phyloP scores from a whole-genome alignment of 148 eudicot genomes.

The Spergularia marina region DNA sequence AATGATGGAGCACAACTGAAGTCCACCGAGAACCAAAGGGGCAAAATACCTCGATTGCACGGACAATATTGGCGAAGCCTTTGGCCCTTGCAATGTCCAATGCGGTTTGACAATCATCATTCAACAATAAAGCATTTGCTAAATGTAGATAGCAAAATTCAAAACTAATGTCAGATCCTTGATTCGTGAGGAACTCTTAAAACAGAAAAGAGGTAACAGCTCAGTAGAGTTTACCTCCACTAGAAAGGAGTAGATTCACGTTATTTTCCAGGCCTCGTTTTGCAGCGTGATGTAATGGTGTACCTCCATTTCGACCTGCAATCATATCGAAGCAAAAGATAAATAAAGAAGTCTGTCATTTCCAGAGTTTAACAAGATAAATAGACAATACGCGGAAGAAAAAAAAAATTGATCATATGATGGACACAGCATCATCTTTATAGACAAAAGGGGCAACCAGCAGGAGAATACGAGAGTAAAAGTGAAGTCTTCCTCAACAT shows the following conservation, averaged over 20 bases:
- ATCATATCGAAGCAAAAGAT: neutral
- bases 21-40: neutral
- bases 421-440: neutral
- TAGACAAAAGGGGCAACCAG: neutral
- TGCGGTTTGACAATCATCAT: constrained; percentile 92
- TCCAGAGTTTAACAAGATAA: neutral
- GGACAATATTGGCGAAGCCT: constrained; percentile 69
- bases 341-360: neutral
- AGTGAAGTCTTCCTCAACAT: neutral
- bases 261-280: constrained; percentile 80
- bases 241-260: constrained; percentile 71
- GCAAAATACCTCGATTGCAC: constrained; percentile 70
- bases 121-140: constrained; percentile 91
- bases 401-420: neutral
- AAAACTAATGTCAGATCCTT: no score
- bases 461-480: neutral
- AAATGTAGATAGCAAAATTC: constrained; percentile 27
- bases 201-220: neutral
- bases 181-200: no score
- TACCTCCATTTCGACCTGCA: constrained; percentile 82
- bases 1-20: neutral
- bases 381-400: neutral
- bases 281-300: constrained; percentile 96
- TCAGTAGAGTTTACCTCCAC: constrained; percentile 55
- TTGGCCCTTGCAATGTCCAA: constrained; percentile 84